These are phyloP conservation scores for Physocladia obscura DNA, from an alignment of 192 early-diverging fungal genomes.

Conservation along the genomic window DNA sequence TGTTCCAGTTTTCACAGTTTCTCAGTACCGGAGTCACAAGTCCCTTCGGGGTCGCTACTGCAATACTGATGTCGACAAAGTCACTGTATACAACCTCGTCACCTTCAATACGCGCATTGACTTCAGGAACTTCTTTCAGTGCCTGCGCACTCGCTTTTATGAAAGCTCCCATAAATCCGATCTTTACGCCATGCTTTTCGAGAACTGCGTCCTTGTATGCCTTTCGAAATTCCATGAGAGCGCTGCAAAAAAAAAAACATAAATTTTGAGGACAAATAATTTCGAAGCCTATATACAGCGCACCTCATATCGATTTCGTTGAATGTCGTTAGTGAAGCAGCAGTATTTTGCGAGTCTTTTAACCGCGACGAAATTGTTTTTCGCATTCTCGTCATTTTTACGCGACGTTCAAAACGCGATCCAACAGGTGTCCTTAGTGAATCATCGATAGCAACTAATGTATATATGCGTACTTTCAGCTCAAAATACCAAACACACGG, in stretches of 20 bases:
- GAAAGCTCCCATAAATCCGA: conserved; percentile 98
- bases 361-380: conserved; percentile 87
- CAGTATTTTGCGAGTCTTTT: conserved; percentile 96
- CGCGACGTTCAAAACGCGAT: conserved; percentile 34
- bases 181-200: conserved; percentile 93
- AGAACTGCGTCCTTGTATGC: conserved; percentile 92
- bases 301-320: conserved; percentile 98
- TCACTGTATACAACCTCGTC: conserved; percentile 89
- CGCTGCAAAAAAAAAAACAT: conserved; percentile 41
- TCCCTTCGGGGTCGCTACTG: conserved; percentile 98
- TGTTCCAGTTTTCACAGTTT: conserved; percentile 82
- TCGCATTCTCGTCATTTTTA: conserved; percentile 98
- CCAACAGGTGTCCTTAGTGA: conserved; percentile 16
- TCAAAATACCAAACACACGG: too few relatives aligned
- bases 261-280: background rate
- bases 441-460: background rate
- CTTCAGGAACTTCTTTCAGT: conserved; percentile 85
- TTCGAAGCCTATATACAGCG: background rate
- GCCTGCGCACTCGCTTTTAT: conserved; percentile 87
- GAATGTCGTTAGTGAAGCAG: conserved; percentile 97
- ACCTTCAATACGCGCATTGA: conserved; percentile 94
- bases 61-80: conserved; percentile 92
- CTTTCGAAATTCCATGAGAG: conserved; percentile 85
- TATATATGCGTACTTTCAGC: too few relatives aligned
- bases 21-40: conserved; percentile 95